Evolutionary conservation across 1,139 yeast genomes (phyloP), one percentile per base, ranked within the genome.

Genomic region (Saccharomyces hybrid): DNA sequence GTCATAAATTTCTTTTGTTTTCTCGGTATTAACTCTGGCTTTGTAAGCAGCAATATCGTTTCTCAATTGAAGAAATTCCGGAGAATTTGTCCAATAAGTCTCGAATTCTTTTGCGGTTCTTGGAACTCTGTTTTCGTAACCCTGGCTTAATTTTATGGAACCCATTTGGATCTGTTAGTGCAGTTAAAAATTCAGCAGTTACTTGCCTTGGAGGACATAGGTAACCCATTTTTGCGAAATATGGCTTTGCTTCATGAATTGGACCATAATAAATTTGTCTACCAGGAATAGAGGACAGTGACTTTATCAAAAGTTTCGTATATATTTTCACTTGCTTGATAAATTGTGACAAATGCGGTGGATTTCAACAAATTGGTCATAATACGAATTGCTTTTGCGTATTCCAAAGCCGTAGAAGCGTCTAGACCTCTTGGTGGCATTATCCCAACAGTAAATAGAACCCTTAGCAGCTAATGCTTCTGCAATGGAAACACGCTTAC

Each of bases 401-500:
- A 77, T 60, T 76, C 79, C 48, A 75, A 64, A 2, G 85, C 84
- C 29, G 84, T 79, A 11, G 84, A 81, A 4, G 84, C 75, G 68
- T 81, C 85, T 58, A 81, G 71, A 58, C 85, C 85, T 71, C 84
- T 76, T 7, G 84, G 84, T 81, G 3, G 84, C 80, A 59, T 81
- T 81, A 68, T 81, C 85, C 85, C 85, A 81, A 67, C 84, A 80
- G 66, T 79, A 79, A 38, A 80, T 69, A 19, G 78, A 69, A 21
- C 79, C 81, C 54, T 76, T 71, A 50, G 80, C 76, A 38, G 79
- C 78, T 62, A 77, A 67, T 0, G 81, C 82, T 65, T 78, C 82
- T 27, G 88, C 88, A 63, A 86, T 83, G 4, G 91, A 84, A 26
- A 86, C 93, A 71, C 95, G 83, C 71, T 86, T 86, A 63, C 93